phyloP scores from a whole-genome alignment of 148 eudicot species.

The Vaccinium myrtillus region DNA sequence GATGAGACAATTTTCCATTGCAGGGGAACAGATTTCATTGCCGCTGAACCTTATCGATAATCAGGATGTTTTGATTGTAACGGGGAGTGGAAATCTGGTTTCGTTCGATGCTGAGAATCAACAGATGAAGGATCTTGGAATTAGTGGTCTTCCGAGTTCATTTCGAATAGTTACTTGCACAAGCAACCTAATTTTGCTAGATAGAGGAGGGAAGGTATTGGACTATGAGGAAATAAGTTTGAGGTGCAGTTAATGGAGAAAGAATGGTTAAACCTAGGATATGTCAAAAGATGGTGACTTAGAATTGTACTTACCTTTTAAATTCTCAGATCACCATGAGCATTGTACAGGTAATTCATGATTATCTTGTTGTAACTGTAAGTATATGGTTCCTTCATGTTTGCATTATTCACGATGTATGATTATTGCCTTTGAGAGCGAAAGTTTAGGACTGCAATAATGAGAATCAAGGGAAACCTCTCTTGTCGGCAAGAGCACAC shows the following conservation, averaged over 20 bases:
- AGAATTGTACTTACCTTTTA: not conserved
- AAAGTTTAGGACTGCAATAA: not conserved
- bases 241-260: not conserved
- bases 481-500: no score
- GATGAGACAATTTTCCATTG: constrained; percentile 16
- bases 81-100: constrained; percentile 16
- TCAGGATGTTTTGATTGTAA: constrained; percentile 17
- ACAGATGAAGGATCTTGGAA: constrained; percentile 11
- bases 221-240: not conserved
- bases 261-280: not conserved
- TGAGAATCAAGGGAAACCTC: not conserved
- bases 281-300: not conserved
- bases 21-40: not conserved
- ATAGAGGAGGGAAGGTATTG: constrained; percentile 16
- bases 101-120: constrained; percentile 16
- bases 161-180: constrained; percentile 19
- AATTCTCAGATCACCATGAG: no score
- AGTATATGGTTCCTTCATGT: not conserved
- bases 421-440: not conserved
- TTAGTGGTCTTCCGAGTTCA: constrained; percentile 17
- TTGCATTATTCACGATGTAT: not conserved
- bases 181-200: constrained; percentile 28
- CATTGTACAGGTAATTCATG: not conserved
- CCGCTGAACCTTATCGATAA: constrained; percentile 20
- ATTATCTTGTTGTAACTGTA: not conserved